Evolutionary conservation across 345 rosid species (phyloP).

Genomic region (Dipteronia sinensis): DNA sequence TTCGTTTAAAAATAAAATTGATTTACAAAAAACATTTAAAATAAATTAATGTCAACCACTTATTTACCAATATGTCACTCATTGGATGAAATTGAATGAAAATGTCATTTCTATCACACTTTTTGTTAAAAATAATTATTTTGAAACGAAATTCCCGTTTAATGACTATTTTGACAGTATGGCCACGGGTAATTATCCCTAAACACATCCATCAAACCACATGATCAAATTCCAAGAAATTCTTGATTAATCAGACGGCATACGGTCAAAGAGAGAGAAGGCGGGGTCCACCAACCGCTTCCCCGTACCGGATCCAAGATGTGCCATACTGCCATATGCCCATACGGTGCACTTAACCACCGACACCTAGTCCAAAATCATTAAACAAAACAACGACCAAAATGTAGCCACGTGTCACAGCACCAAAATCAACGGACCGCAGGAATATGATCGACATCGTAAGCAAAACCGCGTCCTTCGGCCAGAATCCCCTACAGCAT

Average conservation of each 20-base stretch:
- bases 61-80: too few species aligned
- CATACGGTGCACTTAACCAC: slow-evolving; percentile 13
- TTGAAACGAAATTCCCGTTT: too few species aligned
- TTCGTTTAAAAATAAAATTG: too few species aligned
- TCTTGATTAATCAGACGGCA: background rate
- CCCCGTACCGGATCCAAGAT: background rate
- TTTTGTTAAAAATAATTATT: too few species aligned
- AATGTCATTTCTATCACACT: too few species aligned
- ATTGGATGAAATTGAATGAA: too few species aligned
- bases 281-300: background rate
- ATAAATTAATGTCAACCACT: too few species aligned
- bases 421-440: background rate
- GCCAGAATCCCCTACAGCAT: slow-evolving; percentile 5
- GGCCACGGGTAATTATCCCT: too few species aligned
- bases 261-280: background rate
- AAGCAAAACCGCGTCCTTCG: background rate
- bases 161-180: too few species aligned
- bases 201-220: background rate
- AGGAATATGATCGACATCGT: too few species aligned
- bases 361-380: slow-evolving; percentile 22
- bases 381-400: background rate
- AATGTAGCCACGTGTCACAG: slow-evolving; percentile 30
- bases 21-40: too few species aligned
- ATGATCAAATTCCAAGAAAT: too few species aligned
- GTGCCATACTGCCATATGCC: background rate